Percentiles rank a stretch among this genome's conserved stretches.
phyloP scores from a whole-genome alignment of 1,284 basidiomycete genomes.

The Anthracocystis setariae region DNA sequence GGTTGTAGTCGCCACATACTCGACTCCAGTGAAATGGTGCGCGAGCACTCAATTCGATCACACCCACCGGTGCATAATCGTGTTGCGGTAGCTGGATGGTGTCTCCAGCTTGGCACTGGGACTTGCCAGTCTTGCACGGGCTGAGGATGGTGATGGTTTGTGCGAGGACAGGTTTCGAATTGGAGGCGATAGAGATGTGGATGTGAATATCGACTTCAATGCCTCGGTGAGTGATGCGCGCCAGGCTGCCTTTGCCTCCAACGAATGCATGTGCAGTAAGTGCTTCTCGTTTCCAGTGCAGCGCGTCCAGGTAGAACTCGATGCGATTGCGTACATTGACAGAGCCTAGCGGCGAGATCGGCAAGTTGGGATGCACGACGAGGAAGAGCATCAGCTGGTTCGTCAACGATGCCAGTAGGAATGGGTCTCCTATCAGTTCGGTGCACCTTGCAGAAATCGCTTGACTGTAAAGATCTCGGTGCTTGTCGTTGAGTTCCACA shows the following conservation, averaged over 20 bases:
- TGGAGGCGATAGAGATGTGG: conserved; percentile 9
- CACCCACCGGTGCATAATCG: background rate
- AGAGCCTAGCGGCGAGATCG: conserved; percentile 22
- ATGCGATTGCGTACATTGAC: conserved; percentile 35
- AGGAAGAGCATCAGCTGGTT: conserved; percentile 37
- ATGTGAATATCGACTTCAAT: conserved; percentile 33
- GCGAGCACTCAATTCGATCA: conserved; percentile 1
- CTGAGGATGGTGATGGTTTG: conserved; percentile 31
- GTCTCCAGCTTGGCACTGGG: background rate
- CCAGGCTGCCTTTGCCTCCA: conserved; percentile 15
- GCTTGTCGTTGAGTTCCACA: background rate
- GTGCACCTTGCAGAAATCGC: no score
- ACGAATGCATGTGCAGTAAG: conserved; percentile 18
- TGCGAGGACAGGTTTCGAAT: conserved; percentile 1
- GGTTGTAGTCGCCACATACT: conserved; percentile 31
- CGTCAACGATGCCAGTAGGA: conserved; percentile 23
- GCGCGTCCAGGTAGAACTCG: conserved; percentile 9
- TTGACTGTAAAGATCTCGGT: conserved; percentile 5
- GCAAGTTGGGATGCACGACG: conserved; percentile 28
- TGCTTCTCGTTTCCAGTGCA: background rate
- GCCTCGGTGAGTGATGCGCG: conserved; percentile 14
- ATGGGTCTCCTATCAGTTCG: conserved; percentile 1
- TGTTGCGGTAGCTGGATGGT: background rate
- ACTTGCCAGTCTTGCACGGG: conserved; percentile 7
- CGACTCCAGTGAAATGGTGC: conserved; percentile 10